Evolutionary conservation across 768 basidiomycete species (phyloP), one percentile per base, ranked within the genome.

Genomic region (Baorangia bicolor): DNA sequence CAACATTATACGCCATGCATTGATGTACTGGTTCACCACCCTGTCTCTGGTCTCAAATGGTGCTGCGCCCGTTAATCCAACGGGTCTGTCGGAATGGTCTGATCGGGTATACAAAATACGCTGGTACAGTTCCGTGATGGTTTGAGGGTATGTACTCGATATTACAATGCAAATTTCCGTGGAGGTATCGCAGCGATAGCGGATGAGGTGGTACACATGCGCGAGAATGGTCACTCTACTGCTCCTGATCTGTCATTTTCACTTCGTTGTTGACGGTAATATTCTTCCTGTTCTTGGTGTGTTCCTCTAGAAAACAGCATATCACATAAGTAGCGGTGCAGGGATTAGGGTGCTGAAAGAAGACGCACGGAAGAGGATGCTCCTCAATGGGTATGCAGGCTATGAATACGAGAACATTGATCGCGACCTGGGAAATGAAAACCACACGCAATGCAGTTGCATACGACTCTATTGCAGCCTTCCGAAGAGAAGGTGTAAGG

Each of bases 311-410:
- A 52, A 55, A 51, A 53, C 21, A 51, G 31, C 23, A 28, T n/a
- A 38, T 55, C 46, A 45, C 43, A 54, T 61, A 14, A 56, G 60
- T 64, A 55, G 56, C 61, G 56, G 51, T 60, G 45, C 61, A 52
- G 41, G 57, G 14, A 37, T 31, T 20, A 52, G 52, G 55, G 61
- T 49, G 46, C 31, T 43, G 14, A 16, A 41, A 30, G 51, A 60
- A 46, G 53, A 57, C 60, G 51, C 53, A 71, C 68, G 88, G 84
- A 66, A 89, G 69, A 31, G 77, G 73, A 66, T 84, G 86, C 67
- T 90, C 90, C 73, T 90, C 82, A 47, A 94, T 90, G 8, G 88
- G 87, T 60, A 92, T 64, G 67, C 83, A 86, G 41, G 81, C 78
- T 56, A 93, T 72, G 67, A 92, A 81, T 38, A 81, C 79, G 55